Percentiles rank a stretch among this genome's conserved stretches.
Evolutionary conservation across 306 rosid genomes (phyloP).

Genomic region (Prunus fruticosa): DNA sequence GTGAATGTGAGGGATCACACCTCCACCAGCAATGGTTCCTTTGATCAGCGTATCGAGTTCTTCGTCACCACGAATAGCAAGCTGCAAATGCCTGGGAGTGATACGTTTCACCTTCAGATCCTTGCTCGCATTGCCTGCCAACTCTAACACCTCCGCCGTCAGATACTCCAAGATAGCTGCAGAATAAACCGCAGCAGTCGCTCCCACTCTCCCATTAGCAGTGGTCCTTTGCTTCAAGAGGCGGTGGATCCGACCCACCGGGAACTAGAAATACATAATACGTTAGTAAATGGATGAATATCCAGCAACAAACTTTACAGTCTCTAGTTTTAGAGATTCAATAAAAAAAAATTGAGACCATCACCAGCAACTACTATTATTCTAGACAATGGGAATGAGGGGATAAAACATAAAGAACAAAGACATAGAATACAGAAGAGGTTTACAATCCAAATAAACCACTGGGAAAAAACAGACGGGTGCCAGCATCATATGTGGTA

Average conservation of each 20-base stretch:
- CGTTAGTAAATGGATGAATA: conserved; percentile 4
- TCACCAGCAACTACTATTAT: neutral
- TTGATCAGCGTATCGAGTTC: conserved; percentile 70
- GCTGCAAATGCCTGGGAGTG: conserved; percentile 77
- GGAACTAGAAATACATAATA: conserved; percentile 52
- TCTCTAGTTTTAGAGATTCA: neutral
- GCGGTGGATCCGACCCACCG: conserved; percentile 73
- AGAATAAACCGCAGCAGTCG: conserved; percentile 78
- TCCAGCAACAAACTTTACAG: neutral
- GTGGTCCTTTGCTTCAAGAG: conserved; percentile 63
- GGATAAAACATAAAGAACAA: neutral
- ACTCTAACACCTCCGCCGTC: conserved; percentile 75
- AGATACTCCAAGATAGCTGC: conserved; percentile 76
- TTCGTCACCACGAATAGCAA: conserved; percentile 75
- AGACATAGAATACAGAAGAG: neutral
- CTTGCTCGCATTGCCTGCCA: conserved; percentile 78
- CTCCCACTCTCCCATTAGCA: conserved; percentile 71
- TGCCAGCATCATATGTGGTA: neutral
- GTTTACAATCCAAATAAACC: neutral
- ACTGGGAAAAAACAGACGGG: neutral
- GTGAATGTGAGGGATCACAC: conserved; percentile 77
- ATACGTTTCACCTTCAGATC: conserved; percentile 76
- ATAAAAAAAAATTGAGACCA: neutral
- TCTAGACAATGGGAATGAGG: neutral
- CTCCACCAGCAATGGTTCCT: conserved; percentile 78